Evolutionary conservation across 1,139 yeast genomes (phyloP).

Genomic region (Eremothecium gossypii): DNA sequence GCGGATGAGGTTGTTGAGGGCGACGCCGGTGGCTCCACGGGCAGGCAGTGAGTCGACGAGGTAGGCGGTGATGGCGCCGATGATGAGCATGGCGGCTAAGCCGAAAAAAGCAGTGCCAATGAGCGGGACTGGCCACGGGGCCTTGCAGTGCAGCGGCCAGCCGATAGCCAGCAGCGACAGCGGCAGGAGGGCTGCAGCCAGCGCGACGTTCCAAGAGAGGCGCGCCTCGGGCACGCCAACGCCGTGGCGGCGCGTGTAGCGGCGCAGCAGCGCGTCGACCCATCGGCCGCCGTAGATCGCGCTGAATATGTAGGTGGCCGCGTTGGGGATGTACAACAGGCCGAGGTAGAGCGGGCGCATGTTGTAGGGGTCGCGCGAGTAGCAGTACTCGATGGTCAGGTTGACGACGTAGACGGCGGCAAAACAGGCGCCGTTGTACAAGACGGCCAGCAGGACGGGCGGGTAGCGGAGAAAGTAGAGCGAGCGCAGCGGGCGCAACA

Average conservation of each 20-base stretch:
- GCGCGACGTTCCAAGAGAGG: slow-evolving; percentile 61
- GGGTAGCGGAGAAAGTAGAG: slow-evolving; percentile 53
- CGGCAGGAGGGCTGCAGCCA: slow-evolving; percentile 56
- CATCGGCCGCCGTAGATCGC: slow-evolving; percentile 72
- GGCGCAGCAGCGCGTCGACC: slow-evolving; percentile 54
- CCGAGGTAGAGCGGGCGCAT: slow-evolving; percentile 62
- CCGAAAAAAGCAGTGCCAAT: slow-evolving; percentile 79
- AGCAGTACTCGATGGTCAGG: slow-evolving; percentile 59
- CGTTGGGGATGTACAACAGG: slow-evolving; percentile 71
- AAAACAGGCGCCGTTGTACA: slow-evolving; percentile 60
- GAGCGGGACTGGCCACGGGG: slow-evolving; percentile 68
- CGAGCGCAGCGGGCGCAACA: slow-evolving; percentile 41
- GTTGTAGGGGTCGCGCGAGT: slow-evolving; percentile 57
- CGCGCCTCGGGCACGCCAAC: slow-evolving; percentile 68
- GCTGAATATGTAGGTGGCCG: slow-evolving; percentile 66
- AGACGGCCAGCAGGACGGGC: slow-evolving; percentile 58
- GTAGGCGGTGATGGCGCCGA: slow-evolving; percentile 74
- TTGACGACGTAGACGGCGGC: slow-evolving; percentile 65
- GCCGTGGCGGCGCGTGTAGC: slow-evolving; percentile 55
- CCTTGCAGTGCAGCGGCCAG: slow-evolving; percentile 62
- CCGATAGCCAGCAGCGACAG: slow-evolving; percentile 66
- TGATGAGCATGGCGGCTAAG: slow-evolving; percentile 73
- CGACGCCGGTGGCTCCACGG: slow-evolving; percentile 82
- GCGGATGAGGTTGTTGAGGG: slow-evolving; percentile 66
- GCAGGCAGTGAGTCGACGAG: slow-evolving; percentile 82